Evolutionary conservation across 495 filamentous ascomycete genomes (phyloP).

Genomic region (Aspergillus sclerotioniger): DNA sequence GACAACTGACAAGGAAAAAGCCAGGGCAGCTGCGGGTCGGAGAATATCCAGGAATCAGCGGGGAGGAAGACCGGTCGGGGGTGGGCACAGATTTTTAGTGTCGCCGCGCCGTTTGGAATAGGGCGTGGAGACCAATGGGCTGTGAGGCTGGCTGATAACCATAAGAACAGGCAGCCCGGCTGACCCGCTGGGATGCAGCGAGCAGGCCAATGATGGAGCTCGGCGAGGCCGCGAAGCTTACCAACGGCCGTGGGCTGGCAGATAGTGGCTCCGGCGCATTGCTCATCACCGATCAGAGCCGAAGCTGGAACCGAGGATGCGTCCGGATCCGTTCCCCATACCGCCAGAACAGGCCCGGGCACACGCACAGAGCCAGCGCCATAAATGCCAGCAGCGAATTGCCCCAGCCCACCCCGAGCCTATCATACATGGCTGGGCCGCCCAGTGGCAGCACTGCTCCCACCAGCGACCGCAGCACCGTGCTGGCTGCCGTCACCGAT

Average conservation of each 20-base stretch:
- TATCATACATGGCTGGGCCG: slow-evolving; percentile 40
- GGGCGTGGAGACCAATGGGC: too few relatives aligned
- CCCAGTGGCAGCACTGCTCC: slow-evolving; percentile 56
- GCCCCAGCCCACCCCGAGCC: slow-evolving; percentile 45
- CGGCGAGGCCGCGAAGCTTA: not conserved
- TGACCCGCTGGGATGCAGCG: not conserved
- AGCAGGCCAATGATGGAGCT: not conserved
- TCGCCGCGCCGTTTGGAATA: too few relatives aligned
- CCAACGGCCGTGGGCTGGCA: not conserved
- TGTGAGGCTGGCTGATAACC: too few relatives aligned
- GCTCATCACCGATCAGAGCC: slow-evolving; percentile 12
- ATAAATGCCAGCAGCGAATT: slow-evolving; percentile 48
- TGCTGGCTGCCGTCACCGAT: slow-evolving; percentile 60
- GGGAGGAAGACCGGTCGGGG: too few relatives aligned
- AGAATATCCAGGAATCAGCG: not conserved
- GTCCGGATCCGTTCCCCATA: slow-evolving; percentile 35
- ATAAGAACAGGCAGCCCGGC: too few relatives aligned
- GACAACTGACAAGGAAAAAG: too few relatives aligned
- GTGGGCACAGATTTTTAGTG: too few relatives aligned
- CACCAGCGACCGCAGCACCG: slow-evolving; percentile 55
- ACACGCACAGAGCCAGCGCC: slow-evolving; percentile 36
- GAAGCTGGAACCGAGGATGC: slow-evolving; percentile 23
- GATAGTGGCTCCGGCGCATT: not conserved
- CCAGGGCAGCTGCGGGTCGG: not conserved
- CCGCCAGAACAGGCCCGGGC: slow-evolving; percentile 39